Evolutionary conservation across 306 rosid genomes (phyloP).

Genomic region (Cicer bijugum): DNA sequence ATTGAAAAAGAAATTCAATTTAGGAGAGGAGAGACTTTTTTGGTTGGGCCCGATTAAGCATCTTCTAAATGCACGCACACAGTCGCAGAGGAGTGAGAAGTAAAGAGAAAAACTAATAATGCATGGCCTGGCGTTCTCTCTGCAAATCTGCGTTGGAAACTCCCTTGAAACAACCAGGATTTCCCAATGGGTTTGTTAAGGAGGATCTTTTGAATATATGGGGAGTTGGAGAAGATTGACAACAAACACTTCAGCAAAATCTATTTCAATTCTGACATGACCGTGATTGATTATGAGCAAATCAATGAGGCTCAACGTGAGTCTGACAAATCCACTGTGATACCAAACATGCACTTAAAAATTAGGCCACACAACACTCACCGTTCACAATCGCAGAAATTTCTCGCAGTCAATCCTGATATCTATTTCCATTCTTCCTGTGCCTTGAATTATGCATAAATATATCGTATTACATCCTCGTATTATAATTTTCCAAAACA

Average conservation of each 20-base stretch:
- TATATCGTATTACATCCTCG: constrained; percentile 1
- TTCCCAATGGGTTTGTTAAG: constrained; percentile 34
- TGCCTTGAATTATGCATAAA: constrained; percentile 14
- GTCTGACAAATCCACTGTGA: too few relatives aligned
- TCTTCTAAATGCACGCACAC: neutral
- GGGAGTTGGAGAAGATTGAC: constrained; percentile 1
- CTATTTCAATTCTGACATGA: neutral
- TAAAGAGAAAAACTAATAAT: constrained; percentile 22
- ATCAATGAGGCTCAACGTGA: too few relatives aligned
- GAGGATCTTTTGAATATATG: constrained; percentile 18
- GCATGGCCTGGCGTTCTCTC: neutral
- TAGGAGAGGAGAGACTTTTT: neutral
- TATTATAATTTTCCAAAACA: constrained; percentile 4
- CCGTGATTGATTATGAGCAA: too few relatives aligned
- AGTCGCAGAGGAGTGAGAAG: neutral
- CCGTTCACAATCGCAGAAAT: neutral
- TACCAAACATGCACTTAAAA: neutral
- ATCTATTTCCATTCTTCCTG: constrained; percentile 5
- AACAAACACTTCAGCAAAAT: neutral
- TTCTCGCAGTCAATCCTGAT: neutral
- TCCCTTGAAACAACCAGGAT: constrained; percentile 16
- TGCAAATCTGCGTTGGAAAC: constrained; percentile 16
- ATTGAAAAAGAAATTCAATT: neutral
- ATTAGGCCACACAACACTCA: constrained; percentile 25
- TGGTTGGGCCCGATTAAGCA: neutral